These are phyloP conservation scores for Fusarium oligoseptatum DNA, from an alignment of 2,329 filamentous ascomycete species.

Conservation along the genomic window DNA sequence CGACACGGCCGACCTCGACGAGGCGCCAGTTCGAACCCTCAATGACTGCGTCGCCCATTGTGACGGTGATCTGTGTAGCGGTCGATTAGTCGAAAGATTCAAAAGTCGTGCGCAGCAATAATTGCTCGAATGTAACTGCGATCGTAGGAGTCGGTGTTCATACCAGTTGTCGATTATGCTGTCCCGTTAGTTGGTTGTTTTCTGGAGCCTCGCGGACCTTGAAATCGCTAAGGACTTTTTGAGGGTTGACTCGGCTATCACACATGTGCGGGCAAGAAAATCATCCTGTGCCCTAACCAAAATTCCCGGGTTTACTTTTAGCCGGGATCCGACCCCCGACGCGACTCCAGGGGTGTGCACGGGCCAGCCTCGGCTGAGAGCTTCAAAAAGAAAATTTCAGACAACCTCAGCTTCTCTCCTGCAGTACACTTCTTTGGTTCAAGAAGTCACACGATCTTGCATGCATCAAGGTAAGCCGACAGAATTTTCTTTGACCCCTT, in stretches of 20 bases:
- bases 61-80: constrained; percentile 68
- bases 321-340: constrained; percentile 35
- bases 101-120: constrained; percentile 43
- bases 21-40: constrained; percentile 90
- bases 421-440: constrained; percentile 15
- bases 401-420: neutral
- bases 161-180: constrained; percentile 57
- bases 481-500: constrained; percentile 13
- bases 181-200: constrained; percentile 56
- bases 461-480: constrained; percentile 48
- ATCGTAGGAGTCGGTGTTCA: constrained; percentile 50
- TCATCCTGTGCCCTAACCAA: constrained; percentile 58
- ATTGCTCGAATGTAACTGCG: constrained; percentile 42
- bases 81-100: constrained; percentile 52
- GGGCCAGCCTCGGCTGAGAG: constrained; percentile 38
- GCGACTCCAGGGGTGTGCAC: constrained; percentile 23
- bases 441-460: constrained; percentile 38
- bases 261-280: constrained; percentile 58
- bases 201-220: constrained; percentile 53
- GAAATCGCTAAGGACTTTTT: constrained; percentile 58
- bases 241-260: constrained; percentile 52
- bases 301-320: constrained; percentile 49
- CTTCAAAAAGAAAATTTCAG: constrained; percentile 48
- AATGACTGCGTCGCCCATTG: constrained; percentile 87
- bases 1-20: constrained; percentile 98